These are phyloP conservation scores for Corylus americana DNA, from an alignment of 306 rosid genomes.

Conservation along the genomic window DNA sequence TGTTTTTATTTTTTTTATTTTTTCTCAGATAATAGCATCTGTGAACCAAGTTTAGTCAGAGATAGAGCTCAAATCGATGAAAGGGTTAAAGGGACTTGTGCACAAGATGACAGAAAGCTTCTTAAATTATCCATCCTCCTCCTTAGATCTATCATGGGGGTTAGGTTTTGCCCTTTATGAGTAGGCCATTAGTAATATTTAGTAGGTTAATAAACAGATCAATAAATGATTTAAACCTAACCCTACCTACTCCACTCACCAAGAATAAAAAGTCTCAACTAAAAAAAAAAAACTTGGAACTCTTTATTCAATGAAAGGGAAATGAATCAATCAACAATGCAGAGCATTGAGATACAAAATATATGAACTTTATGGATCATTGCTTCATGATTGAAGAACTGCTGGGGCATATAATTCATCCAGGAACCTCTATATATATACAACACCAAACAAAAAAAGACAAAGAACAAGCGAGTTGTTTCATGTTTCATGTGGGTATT, in stretches of 20 bases:
- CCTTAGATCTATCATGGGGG: not conserved
- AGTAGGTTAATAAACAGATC: not conserved
- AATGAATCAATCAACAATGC: not conserved
- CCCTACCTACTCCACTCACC: slow-evolving; percentile 10
- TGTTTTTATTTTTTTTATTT: too few relatives aligned
- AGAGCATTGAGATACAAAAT: not conserved
- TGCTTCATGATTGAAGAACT: slow-evolving; percentile 30
- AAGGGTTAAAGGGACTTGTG: not conserved
- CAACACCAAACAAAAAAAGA: slow-evolving; percentile 29
- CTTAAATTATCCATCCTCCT: not conserved
- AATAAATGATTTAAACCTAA: not conserved
- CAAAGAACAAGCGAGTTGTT: slow-evolving; percentile 10
- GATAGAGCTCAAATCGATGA: not conserved
- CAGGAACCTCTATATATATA: not conserved
- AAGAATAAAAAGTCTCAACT: slow-evolving; percentile 5
- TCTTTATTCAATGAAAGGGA: not conserved
- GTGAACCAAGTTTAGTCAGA: too few relatives aligned
- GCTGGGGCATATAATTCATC: slow-evolving; percentile 20
- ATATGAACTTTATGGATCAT: slow-evolving; percentile 19
- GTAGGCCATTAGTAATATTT: not conserved
- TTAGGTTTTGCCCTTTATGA: not conserved
- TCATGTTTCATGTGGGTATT: not conserved
- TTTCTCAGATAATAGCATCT: not conserved
- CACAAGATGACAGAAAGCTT: not conserved
- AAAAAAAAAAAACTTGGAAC: not conserved